Evolutionary conservation across 2,329 filamentous ascomycete genomes (phyloP), one percentile per base, ranked within the genome.

Genomic region (Grosmannia serpens): DNA sequence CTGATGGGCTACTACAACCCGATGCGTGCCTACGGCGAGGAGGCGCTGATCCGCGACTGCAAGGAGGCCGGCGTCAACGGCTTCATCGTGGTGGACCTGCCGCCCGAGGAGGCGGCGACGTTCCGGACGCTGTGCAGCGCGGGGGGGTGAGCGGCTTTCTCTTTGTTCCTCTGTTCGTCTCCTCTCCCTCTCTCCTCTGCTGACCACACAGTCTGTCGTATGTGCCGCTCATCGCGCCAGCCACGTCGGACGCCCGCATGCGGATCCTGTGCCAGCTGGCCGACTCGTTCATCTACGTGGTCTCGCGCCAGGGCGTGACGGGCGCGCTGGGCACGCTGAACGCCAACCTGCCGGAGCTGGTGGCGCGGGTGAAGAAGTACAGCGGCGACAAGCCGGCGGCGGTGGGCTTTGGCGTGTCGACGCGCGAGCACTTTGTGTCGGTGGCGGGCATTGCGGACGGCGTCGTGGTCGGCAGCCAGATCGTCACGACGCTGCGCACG

Each of bases 1-100:
- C 82, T 99, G 64, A 99, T 99, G 94, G 94, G 94, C 67, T 99
- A 99, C 81, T 99, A 96, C 76, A 99, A 99, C 77, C 94, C 94
- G 1, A 79, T 97, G 62, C 78, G 97, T 62, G 89, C 87, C 67
- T 99, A 97, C 70, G 94, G 94, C 57, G 94, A 99, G 75, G 91
- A 96, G 75, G 82, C 81, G 61, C 84, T 97, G 72, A 77, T 99
- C 58, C 80, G 84, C 66, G 91, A 97, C 72, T 89, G 90, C 71
- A 86, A 87, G 70, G 83, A 84, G 58, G 88, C 89, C 3, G 90
- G 91, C 29, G 84, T 95, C 70, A 96, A 96, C 74, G 92, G 94
- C 60, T 97, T 97, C 75, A 96, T 99, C 67, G 86, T 97, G 69
- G 92, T 96, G 59, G 92, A 99, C 70, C 74, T 99, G 67, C 92